Evolutionary conservation across 129 eudicot genomes (phyloP), one percentile per base, ranked within the genome.

Genomic region (sunflower (Helianthus annuus)): DNA sequence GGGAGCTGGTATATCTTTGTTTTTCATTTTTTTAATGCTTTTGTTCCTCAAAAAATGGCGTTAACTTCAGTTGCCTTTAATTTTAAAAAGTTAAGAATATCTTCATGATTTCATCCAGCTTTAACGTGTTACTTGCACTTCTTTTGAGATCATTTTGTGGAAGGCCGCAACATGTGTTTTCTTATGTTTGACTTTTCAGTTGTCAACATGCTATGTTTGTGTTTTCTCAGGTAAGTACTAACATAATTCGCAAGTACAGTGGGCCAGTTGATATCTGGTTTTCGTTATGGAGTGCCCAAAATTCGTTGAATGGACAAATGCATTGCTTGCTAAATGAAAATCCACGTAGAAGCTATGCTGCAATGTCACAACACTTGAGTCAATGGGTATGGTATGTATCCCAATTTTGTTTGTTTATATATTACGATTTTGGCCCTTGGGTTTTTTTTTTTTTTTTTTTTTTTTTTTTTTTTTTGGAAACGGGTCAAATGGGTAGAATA

Each of bases 361-460:
- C 98, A 76, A 89, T 90, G 98, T 90, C 97, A 55, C 87, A 87
- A 34, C 97, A 93, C 64, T 76, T 64, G 70, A 93, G 96, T 87
- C 98, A 93, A 73, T 93, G 98, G 98, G 88, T 93, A 54, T 93
- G 98, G 98, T 93, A 79, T 32, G 92, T 79, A 24, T 53, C 68
- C 44, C 36, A 32, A 32, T 32, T 32, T 32, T 32, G 36, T 32
- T 32, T 32, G 36, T 32, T 32, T 4, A 8, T 15, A n/a, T 63
- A 2, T 7, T 29, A 15, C 29, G n/a, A 38, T 39, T 63, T 63
- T 6, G 14, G 6, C 17, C 22, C 10, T 34, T 13, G 13, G 29
- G 13, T n/a, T 63, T 7, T 38, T 63, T 0, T 39, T 15, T 36
- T 49, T 16, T 5, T 10, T 42, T 7, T 7, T 19, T 19, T 19